phyloP scores from a whole-genome alignment of 192 early-diverging fungal genomes.

The Dissophora ornata region DNA sequence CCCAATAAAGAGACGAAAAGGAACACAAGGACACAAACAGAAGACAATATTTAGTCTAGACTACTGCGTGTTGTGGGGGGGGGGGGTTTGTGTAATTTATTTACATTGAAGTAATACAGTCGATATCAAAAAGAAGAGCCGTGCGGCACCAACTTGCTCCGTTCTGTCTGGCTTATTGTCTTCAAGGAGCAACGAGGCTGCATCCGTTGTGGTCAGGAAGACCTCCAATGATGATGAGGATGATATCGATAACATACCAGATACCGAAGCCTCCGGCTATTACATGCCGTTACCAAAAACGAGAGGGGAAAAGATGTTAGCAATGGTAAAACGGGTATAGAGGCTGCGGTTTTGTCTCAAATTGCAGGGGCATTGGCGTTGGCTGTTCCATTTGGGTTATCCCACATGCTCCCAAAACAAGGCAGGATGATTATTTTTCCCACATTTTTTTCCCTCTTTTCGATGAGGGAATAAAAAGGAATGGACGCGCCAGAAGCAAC shows the following conservation, averaged over 20 bases:
- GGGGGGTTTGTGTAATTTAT: too few species aligned
- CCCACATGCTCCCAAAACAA: too few species aligned
- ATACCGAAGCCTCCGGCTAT: conserved; percentile 61
- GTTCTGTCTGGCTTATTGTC: too few species aligned
- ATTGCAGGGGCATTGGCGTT: too few species aligned
- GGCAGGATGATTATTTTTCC: background rate
- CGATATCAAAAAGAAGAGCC: too few species aligned
- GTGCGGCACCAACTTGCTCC: too few species aligned
- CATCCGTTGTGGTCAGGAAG: conserved; percentile 56
- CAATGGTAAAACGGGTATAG: too few species aligned
- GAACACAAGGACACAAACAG: too few species aligned
- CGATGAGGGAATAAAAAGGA: conserved; percentile 4
- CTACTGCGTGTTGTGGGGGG: background rate
- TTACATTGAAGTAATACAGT: too few species aligned
- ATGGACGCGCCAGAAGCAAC: background rate
- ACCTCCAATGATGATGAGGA: conserved; percentile 48
- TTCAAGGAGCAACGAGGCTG: conserved; percentile 33
- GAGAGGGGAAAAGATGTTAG: background rate
- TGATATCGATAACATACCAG: conserved; percentile 59
- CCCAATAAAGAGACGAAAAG: too few species aligned
- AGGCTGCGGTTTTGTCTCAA: background rate
- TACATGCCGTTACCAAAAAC: background rate
- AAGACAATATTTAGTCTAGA: too few species aligned
- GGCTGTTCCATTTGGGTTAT: too few species aligned
- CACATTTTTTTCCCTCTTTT: conserved; percentile 1